These are phyloP conservation scores for Paramecium caudatum DNA, from an alignment of 73 alveolate species.

Conservation along the genomic window DNA sequence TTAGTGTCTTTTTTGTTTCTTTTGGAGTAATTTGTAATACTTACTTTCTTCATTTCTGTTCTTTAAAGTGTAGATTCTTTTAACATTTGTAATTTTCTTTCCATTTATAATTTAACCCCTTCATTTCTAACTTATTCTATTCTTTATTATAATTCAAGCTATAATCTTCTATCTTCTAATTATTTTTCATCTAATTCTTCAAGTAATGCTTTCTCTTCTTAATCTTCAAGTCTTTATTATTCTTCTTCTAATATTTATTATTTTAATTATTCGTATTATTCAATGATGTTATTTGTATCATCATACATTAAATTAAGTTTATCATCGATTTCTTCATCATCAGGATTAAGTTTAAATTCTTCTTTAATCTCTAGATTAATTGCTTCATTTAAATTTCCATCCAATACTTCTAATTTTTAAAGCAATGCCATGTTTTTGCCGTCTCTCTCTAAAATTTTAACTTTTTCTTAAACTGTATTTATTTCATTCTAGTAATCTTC, in stretches of 20 bases:
- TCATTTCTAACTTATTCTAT: constrained; percentile 4
- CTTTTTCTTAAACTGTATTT: neutral
- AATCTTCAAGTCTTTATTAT: constrained; percentile 40
- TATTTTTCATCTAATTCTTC: constrained; percentile 9
- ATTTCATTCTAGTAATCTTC: constrained; percentile 21
- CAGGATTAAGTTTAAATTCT: constrained; percentile 26
- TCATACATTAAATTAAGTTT: constrained; percentile 55
- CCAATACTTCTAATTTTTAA: constrained; percentile 18
- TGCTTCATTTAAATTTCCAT: constrained; percentile 25
- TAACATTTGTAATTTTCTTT: neutral
- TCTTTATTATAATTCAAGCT: constrained; percentile 9
- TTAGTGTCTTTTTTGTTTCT: neutral
- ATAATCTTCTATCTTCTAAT: neutral
- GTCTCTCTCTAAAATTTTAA: neutral
- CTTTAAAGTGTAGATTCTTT: constrained; percentile 17
- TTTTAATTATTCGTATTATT: constrained; percentile 19
- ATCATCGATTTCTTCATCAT: constrained; percentile 25
- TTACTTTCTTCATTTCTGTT: neutral
- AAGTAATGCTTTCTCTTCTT: neutral
- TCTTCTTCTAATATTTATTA: constrained; percentile 46
- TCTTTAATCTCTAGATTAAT: constrained; percentile 23
- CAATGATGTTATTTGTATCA: constrained; percentile 18
- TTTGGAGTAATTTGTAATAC: neutral
- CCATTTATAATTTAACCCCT: neutral
- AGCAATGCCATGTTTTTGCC: neutral